These are phyloP conservation scores for Gossypium trilobum DNA, from an alignment of 441 rosid species.

Conservation along the genomic window DNA sequence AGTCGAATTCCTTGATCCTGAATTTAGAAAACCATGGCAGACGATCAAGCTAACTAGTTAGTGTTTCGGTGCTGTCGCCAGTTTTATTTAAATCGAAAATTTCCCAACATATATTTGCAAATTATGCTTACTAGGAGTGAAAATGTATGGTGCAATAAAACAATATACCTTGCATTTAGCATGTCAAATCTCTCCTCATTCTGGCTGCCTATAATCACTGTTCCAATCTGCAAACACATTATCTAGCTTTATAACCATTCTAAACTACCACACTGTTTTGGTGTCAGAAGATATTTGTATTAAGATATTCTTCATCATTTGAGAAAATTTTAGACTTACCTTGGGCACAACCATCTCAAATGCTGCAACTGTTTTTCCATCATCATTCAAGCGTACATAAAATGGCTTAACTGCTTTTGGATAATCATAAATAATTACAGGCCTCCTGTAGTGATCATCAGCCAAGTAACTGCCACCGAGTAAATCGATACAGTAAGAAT, in stretches of 20 bases:
- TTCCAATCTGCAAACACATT: constrained; percentile 48
- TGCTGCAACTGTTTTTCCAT: constrained; percentile 71
- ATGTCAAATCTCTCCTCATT: constrained; percentile 60
- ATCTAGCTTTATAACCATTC: not conserved
- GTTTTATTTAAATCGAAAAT: not conserved
- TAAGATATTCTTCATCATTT: not conserved
- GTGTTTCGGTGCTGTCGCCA: not conserved
- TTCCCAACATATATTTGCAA: not conserved
- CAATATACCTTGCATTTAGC: constrained; percentile 38
- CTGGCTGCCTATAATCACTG: constrained; percentile 63
- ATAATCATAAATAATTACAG: constrained; percentile 52
- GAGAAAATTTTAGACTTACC: constrained; percentile 29
- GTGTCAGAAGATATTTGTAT: not conserved
- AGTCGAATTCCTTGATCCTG: constrained; percentile 55
- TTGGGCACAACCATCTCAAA: constrained; percentile 73
- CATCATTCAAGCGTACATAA: constrained; percentile 57
- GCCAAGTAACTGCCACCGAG: constrained; percentile 48
- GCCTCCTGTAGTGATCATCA: constrained; percentile 55
- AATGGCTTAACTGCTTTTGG: constrained; percentile 69
- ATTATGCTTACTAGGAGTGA: not conserved
- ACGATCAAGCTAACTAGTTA: not conserved
- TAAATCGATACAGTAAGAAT: constrained; percentile 9
- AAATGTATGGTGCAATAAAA: not conserved
- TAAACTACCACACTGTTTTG: not conserved
- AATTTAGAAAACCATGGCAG: not conserved